A percentile compares a stretch with the other conserved stretches of the same genome.
Evolutionary conservation across 129 eudicot species (phyloP).

Genomic region (Cynara cardunculus): DNA sequence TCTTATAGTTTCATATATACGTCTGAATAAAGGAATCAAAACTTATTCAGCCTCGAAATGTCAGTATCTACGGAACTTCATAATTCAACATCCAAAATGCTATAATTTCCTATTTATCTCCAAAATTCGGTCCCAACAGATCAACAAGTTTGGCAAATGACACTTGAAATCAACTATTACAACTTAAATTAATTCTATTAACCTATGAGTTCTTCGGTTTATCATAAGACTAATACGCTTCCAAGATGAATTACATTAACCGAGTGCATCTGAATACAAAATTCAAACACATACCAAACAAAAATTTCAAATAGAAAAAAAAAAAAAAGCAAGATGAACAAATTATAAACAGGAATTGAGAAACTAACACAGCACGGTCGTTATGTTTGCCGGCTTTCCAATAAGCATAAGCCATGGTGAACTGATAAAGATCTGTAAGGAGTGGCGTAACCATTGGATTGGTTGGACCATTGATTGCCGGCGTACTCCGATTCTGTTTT

Average conservation of each 20-base stretch:
- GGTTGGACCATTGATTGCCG: conserved; percentile 65
- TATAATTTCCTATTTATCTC: neutral
- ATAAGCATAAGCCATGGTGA: conserved; percentile 98
- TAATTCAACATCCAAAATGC: neutral
- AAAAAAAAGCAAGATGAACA: neutral
- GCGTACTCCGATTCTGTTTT: conserved; percentile 5
- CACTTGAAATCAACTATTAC: neutral
- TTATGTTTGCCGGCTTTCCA: conserved; percentile 98
- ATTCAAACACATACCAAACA: neutral
- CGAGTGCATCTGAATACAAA: neutral
- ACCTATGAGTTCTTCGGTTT: neutral
- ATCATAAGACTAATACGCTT: neutral
- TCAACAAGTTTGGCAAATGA: neutral
- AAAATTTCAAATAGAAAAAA: neutral
- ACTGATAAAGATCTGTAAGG: conserved; percentile 91
- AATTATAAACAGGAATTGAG: neutral
- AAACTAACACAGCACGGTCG: conserved; percentile 88
- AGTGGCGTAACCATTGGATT: conserved; percentile 98
- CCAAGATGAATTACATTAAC: neutral
- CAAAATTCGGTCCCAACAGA: neutral
- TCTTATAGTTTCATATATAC: neutral
- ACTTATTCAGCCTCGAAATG: neutral
- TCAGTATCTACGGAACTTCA: neutral
- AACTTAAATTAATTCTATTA: neutral
- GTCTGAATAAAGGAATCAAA: neutral